Evolutionary conservation across 1,284 basidiomycete species (phyloP).

Genomic region (Exsudoporus floridanus): DNA sequence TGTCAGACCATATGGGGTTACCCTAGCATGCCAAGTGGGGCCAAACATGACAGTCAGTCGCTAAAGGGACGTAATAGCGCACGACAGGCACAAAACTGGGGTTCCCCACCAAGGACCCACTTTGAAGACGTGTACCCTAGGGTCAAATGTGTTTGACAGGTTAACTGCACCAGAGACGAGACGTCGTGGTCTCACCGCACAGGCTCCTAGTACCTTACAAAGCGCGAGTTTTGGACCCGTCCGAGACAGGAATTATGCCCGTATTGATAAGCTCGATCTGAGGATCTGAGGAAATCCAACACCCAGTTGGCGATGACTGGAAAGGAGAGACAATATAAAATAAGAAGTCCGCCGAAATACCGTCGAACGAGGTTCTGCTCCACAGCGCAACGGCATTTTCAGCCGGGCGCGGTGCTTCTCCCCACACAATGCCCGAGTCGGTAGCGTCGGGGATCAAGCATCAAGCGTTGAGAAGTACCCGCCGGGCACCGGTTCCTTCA

Average conservation of each 20-base stretch:
- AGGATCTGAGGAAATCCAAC: background rate
- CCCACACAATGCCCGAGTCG: background rate
- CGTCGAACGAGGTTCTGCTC: background rate
- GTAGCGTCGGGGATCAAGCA: background rate
- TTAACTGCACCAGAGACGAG: background rate
- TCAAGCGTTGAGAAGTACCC: background rate
- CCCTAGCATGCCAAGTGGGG: background rate
- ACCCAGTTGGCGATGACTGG: background rate
- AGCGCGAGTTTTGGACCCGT: background rate
- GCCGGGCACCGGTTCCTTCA: background rate
- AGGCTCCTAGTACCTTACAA: background rate
- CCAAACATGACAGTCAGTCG: too few relatives aligned
- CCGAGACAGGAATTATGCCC: background rate
- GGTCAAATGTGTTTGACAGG: background rate
- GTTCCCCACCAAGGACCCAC: background rate
- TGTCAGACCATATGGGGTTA: background rate
- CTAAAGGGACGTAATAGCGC: background rate
- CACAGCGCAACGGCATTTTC: background rate
- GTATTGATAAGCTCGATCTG: background rate
- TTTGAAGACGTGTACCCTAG: background rate
- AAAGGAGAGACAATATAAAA: background rate
- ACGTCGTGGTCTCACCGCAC: background rate
- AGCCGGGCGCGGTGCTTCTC: background rate
- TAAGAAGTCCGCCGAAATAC: background rate
- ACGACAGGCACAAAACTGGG: background rate